Conservation (phyloP, 768 basidiomycete species). For the Lepiota brunneoincarnata region DNA sequence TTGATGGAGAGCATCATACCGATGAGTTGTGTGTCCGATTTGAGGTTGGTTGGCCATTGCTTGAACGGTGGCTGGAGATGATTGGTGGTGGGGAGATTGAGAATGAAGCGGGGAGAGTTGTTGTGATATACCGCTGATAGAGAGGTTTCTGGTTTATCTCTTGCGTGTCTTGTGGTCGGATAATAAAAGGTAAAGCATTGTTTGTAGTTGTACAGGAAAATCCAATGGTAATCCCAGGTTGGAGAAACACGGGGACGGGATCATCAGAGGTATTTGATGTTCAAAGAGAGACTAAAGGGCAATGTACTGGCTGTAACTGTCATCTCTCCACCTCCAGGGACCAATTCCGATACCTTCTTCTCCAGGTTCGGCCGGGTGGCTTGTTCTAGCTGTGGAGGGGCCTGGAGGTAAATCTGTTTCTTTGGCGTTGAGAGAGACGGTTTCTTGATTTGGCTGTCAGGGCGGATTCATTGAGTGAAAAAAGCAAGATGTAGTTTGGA, state of each 20-base stretch:
- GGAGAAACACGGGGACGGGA: not conserved
- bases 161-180: not conserved
- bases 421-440: slow-evolving; percentile 83
- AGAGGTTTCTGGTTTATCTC: slow-evolving; percentile 18
- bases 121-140: slow-evolving; percentile 68
- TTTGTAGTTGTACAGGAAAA: not conserved
- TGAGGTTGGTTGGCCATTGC: slow-evolving; percentile 77
- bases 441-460: slow-evolving; percentile 87
- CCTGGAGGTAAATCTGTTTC: slow-evolving; percentile 87
- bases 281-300: slow-evolving; percentile 80
- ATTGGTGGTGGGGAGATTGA: slow-evolving; percentile 62
- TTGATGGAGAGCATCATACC: slow-evolving; percentile 90
- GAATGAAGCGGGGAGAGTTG: slow-evolving; percentile 69
- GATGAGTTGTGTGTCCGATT: slow-evolving; percentile 87
- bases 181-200: not conserved
- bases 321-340: slow-evolving; percentile 74
- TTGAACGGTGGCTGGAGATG: slow-evolving; percentile 68
- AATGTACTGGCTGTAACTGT: slow-evolving; percentile 85
- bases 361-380: slow-evolving; percentile 89
- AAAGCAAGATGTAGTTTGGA: not conserved
- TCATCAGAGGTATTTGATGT: slow-evolving; percentile 47
- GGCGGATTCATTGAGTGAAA: not conserved
- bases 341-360: slow-evolving; percentile 81
- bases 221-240: not conserved
- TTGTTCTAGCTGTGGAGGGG: slow-evolving; percentile 87